phyloP scores from a whole-genome alignment of 2,329 filamentous ascomycete species.

The Chalaropsis thielavioides region DNA sequence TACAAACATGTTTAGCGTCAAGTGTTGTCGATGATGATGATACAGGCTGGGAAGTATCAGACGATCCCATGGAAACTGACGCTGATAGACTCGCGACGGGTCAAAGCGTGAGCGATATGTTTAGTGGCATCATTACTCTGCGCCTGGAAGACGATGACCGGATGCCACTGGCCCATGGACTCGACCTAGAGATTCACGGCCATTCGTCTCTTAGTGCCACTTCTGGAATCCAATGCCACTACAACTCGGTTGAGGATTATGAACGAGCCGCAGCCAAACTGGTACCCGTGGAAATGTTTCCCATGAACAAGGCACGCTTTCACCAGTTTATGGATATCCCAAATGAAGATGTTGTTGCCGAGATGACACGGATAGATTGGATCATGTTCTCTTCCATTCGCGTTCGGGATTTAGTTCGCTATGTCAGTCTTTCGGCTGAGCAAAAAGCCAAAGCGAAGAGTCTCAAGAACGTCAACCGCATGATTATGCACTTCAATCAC shows the following conservation, averaged over 20 bases:
- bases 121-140: conserved; percentile 33
- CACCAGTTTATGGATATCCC: conserved; percentile 77
- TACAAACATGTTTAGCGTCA: conserved; percentile 60
- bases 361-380: conserved; percentile 94
- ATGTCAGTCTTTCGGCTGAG: conserved; percentile 61
- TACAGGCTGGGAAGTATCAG: conserved; percentile 76
- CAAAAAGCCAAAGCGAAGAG: conserved; percentile 62
- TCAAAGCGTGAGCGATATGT: conserved; percentile 28
- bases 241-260: conserved; percentile 61
- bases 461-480: conserved; percentile 77
- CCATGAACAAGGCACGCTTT: conserved; percentile 74
- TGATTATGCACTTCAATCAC: conserved; percentile 88
- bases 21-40: conserved; percentile 75
- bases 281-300: conserved; percentile 51
- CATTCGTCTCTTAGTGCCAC: conserved; percentile 11
- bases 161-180: conserved; percentile 19
- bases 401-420: conserved; percentile 80
- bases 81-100: conserved; percentile 23
- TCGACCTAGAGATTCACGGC: conserved; percentile 16
- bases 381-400: conserved; percentile 93
- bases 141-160: conserved; percentile 32
- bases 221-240: conserved; percentile 26
- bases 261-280: conserved; percentile 62
- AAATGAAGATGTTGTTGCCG: conserved; percentile 73
- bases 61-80: conserved; percentile 34